Evolutionary conservation across 2,329 filamentous ascomycete species (phyloP).

Genomic region (Periconia sp.): DNA sequence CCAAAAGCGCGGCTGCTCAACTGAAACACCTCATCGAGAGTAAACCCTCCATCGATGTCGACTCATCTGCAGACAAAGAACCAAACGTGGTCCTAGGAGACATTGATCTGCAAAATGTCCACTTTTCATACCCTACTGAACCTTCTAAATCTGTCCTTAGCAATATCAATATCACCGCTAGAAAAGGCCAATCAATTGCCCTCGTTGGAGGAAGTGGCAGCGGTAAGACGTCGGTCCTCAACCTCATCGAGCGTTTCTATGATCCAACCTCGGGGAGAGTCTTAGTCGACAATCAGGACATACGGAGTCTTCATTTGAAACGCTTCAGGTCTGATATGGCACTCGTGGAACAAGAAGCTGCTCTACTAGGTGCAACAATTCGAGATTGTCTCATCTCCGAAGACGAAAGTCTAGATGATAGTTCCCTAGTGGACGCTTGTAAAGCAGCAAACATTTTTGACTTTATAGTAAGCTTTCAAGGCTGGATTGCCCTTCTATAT

Average conservation of each 20-base stretch:
- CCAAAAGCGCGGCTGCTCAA: constrained; percentile 51
- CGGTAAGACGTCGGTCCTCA: constrained; percentile 53
- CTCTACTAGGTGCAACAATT: constrained; percentile 49
- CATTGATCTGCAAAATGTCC: constrained; percentile 41
- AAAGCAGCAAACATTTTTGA: constrained; percentile 44
- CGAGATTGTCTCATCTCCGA: constrained; percentile 25
- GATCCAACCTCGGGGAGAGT: constrained; percentile 49
- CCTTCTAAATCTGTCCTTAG: constrained; percentile 41
- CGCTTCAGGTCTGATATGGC: constrained; percentile 48
- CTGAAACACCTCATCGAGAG: too few relatives aligned
- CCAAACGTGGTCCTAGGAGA: constrained; percentile 33
- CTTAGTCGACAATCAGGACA: constrained; percentile 50
- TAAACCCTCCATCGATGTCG: too few relatives aligned
- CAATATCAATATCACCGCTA: constrained; percentile 48
- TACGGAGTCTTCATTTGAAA: constrained; percentile 46
- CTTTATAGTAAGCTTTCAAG: constrained; percentile 55
- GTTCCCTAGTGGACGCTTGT: too few relatives aligned
- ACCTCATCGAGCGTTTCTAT: constrained; percentile 56
- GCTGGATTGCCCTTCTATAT: too few relatives aligned
- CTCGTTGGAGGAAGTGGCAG: constrained; percentile 54
- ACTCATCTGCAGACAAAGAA: too few relatives aligned
- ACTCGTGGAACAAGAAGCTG: constrained; percentile 54
- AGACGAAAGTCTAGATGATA: too few relatives aligned
- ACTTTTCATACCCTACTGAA: constrained; percentile 39
- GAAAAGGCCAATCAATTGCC: constrained; percentile 44